Conservation (phyloP, 139 green algal genomes). For the Zygnema circumcarinatum region DNA sequence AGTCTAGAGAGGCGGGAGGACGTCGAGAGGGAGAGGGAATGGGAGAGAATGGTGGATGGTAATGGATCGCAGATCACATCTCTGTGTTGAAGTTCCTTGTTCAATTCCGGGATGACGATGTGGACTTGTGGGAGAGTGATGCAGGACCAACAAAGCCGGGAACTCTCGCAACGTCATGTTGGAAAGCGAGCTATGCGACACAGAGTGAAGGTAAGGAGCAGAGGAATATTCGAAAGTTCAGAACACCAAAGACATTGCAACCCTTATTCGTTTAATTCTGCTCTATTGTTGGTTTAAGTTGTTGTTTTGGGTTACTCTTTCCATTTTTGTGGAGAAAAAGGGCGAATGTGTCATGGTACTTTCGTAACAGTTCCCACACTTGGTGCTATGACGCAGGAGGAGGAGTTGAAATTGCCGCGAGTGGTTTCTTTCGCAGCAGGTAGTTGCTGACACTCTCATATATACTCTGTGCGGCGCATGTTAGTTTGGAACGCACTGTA, state of each 20-base stretch:
- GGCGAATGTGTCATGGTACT: too few species aligned
- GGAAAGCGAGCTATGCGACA: constrained; percentile 76
- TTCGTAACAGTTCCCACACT: too few species aligned
- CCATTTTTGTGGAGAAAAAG: constrained; percentile 10
- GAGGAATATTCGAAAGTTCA: background rate
- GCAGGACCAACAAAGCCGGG: constrained; percentile 87
- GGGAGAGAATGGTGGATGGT: background rate
- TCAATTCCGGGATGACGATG: too few species aligned
- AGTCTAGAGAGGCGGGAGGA: too few species aligned
- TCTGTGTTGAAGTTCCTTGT: too few species aligned
- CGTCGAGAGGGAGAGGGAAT: constrained; percentile 3
- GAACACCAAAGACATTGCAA: background rate
- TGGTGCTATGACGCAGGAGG: too few species aligned
- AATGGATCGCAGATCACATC: background rate
- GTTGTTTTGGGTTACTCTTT: background rate
- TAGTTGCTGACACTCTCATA: constrained; percentile 4
- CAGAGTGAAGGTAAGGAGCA: constrained; percentile 60
- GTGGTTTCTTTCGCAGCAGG: constrained; percentile 63
- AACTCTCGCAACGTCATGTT: constrained; percentile 88
- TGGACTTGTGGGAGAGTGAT: too few species aligned
- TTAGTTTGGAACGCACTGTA: too few species aligned
- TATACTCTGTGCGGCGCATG: too few species aligned
- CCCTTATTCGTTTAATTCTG: background rate
- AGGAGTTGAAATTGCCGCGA: constrained; percentile 85
- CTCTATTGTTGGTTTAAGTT: background rate